Evolutionary conservation across 1,284 basidiomycete species (phyloP).

Genomic region (Puccinia coronata): DNA sequence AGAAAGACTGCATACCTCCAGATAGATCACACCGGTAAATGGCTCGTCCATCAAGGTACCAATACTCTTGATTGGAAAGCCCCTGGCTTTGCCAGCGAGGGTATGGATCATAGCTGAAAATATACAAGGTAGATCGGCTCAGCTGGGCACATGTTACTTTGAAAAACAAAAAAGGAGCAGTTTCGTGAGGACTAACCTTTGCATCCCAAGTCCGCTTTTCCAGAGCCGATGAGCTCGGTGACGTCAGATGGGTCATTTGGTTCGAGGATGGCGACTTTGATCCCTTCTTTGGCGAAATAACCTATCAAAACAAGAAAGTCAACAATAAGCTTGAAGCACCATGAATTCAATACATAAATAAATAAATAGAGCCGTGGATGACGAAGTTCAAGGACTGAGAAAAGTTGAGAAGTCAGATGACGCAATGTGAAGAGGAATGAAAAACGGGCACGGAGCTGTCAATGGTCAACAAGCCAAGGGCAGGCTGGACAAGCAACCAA

Average conservation of each 20-base stretch:
- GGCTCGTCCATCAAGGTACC: constrained; percentile 60
- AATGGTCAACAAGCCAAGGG: background rate
- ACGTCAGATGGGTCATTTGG: constrained; percentile 61
- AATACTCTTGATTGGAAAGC: constrained; percentile 59
- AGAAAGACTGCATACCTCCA: constrained; percentile 56
- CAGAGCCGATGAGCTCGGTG: constrained; percentile 59
- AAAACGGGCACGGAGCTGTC: constrained; percentile 23
- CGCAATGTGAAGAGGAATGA: background rate
- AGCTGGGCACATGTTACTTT: background rate
- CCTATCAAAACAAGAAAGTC: constrained; percentile 23
- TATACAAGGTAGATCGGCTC: background rate
- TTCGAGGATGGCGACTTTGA: constrained; percentile 60
- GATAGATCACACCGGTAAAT: constrained; percentile 60
- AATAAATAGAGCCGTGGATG: background rate
- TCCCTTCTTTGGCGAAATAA: constrained; percentile 58
- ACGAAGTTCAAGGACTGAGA: constrained; percentile 54
- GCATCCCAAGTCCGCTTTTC: constrained; percentile 59
- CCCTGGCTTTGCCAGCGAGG: constrained; percentile 59
- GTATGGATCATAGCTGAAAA: constrained; percentile 57
- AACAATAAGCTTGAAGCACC: too few relatives aligned
- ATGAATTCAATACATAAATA: too few relatives aligned
- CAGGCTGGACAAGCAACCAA: background rate
- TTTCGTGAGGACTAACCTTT: constrained; percentile 55
- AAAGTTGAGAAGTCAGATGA: constrained; percentile 50
- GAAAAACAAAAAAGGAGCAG: background rate